Base-by-base conservation (phyloP, 306 rosid genomes). In the Senna siamea region DNA sequence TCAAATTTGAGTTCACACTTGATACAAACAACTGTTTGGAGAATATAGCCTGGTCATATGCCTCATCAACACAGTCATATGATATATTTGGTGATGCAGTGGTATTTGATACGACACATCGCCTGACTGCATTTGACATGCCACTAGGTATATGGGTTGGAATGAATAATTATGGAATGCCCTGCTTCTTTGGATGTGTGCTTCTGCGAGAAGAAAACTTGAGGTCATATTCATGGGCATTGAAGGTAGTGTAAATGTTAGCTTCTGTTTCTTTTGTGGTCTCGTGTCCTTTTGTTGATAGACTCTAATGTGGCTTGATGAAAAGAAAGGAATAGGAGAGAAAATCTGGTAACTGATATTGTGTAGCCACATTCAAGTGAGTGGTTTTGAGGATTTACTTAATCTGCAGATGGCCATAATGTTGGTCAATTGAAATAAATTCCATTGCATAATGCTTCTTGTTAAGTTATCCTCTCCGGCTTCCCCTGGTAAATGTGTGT, bases 111-210 rank as follows among this genome's bases (percentile, higher is more conserved):
- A 91, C 98, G 54, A 89, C 97, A 47, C 98, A 93, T 72, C 96
- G 94, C 43, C 78, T 88, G 69, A 86, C 96, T 73, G 97, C 96
- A 46, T 89, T 91, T 68, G 98, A 93, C 82, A 91, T 93, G 98
- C 97, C 96, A 0, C 85, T 93, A 6, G 98, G 97, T 78, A 85
- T 93, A 73, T 93, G 93, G 98, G 96, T 93, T 77, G 98, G 98
- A 73, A 81, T 93, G 72, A 93, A 93, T 76, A 93, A 93, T 79
- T 91, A 91, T 81, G 97, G 98, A 60, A 93, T 91, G 98, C 98
- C 98, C 67, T 93, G 98, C 89, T 88, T 93, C 85, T 93, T 93
- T 74, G 92, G 98, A 71, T 93, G 98, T 32, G 92, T 75, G 72
- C 96, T 93, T 72, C 79, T 93, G 22, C 88, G 89, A 62, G 98